Conservation (phyloP, 192 early-diverging fungal genomes). For the Coemansia sp. region DNA sequence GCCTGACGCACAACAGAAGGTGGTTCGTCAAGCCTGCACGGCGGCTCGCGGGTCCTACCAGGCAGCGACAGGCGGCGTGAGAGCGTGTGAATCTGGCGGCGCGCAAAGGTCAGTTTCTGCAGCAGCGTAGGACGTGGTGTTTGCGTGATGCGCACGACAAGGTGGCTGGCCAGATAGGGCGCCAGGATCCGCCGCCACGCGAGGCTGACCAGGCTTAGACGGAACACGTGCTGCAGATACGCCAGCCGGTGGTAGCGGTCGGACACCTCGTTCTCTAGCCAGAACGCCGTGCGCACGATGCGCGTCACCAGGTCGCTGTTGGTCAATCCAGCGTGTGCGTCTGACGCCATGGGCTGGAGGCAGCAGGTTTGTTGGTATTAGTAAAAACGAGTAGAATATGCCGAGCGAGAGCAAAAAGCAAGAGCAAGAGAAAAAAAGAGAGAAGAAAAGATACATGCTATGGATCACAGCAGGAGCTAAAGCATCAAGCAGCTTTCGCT, state of each 20-base stretch:
- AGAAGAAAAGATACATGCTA: no score
- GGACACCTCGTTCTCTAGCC: conserved; percentile 15
- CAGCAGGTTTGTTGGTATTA: neutral
- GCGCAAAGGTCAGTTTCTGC: conserved; percentile 5
- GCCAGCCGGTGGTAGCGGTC: conserved; percentile 23
- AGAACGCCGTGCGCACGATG: conserved; percentile 22
- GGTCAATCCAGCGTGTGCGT: conserved; percentile 1
- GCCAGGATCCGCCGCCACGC: conserved; percentile 19
- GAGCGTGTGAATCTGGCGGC: conserved; percentile 7
- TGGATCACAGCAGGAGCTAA: no score
- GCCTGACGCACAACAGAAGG: conserved; percentile 12
- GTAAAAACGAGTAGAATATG: neutral
- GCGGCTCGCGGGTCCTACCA: neutral
- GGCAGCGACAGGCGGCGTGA: conserved; percentile 3
- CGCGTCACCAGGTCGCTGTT: conserved; percentile 20
- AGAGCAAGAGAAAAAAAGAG: neutral
- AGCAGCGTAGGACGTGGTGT: conserved; percentile 9
- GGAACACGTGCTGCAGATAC: conserved; percentile 21
- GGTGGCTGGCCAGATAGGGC: conserved; percentile 19
- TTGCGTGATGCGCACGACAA: conserved; percentile 14
- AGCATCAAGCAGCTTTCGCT: neutral
- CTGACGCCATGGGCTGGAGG: neutral
- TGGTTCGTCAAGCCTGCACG: neutral
- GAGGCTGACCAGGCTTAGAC: conserved; percentile 11
- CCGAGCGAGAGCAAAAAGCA: neutral